Conservation (phyloP, 306 rosid genomes). For the Gastrolobium villosum region DNA sequence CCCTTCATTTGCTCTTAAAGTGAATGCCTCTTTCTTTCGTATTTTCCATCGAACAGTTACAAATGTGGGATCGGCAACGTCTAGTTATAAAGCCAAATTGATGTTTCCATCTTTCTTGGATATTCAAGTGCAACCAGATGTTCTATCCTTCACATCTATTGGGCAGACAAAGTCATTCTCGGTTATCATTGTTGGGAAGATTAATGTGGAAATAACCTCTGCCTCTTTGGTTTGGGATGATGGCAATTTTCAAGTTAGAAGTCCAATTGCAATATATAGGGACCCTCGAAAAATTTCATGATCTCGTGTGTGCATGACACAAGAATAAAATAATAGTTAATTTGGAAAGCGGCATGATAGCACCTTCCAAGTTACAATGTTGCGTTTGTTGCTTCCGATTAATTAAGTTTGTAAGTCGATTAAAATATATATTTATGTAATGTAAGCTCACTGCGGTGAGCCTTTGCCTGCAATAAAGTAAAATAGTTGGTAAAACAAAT, state of each 20-base stretch:
- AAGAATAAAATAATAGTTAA: too few relatives aligned
- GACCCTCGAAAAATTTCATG: too few relatives aligned
- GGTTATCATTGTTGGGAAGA: conserved; percentile 30
- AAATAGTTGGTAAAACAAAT: too few relatives aligned
- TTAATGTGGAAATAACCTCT: neutral
- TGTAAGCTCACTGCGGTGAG: too few relatives aligned
- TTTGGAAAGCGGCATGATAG: too few relatives aligned
- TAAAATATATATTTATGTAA: too few relatives aligned
- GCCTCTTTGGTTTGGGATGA: too few relatives aligned
- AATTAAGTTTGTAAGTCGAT: too few relatives aligned
- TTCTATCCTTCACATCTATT: conserved; percentile 43
- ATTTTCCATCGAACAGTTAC: conserved; percentile 42
- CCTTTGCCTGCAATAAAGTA: too few relatives aligned
- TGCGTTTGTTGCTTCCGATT: too few relatives aligned
- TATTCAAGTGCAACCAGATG: conserved; percentile 50
- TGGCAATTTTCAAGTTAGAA: conserved; percentile 51
- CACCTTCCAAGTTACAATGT: too few relatives aligned
- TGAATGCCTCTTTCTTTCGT: neutral
- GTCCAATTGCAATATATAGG: conserved; percentile 48
- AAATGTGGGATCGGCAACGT: conserved; percentile 34
- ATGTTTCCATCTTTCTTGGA: neutral
- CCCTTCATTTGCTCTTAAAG: conserved; percentile 59
- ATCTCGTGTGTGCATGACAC: too few relatives aligned
- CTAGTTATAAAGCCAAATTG: conserved; percentile 38
- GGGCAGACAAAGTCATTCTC: conserved; percentile 48